A percentile compares a stretch with the other conserved stretches of the same genome.
phyloP scores from a whole-genome alignment of 176 grass and related monocot genomes.

The Bolboschoenus planiculmis region DNA sequence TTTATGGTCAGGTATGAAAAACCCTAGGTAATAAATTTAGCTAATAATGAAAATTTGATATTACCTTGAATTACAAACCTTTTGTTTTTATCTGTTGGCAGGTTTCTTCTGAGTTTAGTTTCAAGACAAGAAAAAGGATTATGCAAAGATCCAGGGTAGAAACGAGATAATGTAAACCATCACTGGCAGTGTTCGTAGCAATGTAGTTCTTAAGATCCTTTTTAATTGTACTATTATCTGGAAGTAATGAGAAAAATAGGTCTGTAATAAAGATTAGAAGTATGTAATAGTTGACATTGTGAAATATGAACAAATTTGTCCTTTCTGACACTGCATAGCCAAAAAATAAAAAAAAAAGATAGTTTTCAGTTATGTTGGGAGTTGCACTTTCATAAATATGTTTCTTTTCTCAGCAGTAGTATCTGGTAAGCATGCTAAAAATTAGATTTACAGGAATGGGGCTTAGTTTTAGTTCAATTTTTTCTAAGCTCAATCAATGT shows the following conservation, averaged over 20 bases:
- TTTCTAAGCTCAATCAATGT: background rate
- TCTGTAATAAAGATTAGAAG: background rate
- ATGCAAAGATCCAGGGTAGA: background rate
- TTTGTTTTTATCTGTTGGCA: background rate
- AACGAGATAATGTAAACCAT: background rate
- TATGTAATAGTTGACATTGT: background rate
- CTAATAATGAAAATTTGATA: background rate
- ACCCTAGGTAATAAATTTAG: background rate
- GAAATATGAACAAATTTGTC: background rate
- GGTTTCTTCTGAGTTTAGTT: conserved; percentile 19
- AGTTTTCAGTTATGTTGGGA: background rate
- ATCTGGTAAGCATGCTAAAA: background rate
- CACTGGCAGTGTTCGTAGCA: background rate
- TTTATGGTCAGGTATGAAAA: conserved; percentile 11
- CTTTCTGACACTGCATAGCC: background rate
- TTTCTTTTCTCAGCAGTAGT: background rate
- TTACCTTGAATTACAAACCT: background rate
- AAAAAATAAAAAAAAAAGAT: too few species aligned
- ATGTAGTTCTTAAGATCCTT: conserved; percentile 1
- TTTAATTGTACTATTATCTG: background rate
- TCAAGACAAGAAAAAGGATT: background rate
- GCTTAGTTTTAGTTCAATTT: background rate
- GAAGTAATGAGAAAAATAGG: background rate
- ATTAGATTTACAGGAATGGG: background rate
- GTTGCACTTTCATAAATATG: background rate